phyloP scores from a whole-genome alignment of 352 stramenopile genomes.

The Blastocystis sp. region DNA sequence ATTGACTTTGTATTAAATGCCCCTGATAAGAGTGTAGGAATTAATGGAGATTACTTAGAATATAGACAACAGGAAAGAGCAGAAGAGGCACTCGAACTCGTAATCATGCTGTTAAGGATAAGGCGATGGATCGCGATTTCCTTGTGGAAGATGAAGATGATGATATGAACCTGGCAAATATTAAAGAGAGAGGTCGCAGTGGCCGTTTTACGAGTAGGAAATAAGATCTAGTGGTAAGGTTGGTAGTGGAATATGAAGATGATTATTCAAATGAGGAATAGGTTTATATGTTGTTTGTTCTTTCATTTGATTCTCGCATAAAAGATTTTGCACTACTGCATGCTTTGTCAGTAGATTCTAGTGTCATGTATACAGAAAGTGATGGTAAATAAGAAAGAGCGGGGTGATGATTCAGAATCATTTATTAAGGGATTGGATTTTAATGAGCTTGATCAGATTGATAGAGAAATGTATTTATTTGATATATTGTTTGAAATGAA shows the following conservation, averaged over 20 bases:
- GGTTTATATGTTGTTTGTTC: not conserved
- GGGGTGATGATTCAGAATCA: too few relatives aligned
- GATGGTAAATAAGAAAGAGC: too few relatives aligned
- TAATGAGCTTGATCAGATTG: not conserved
- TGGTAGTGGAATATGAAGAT: conserved; percentile 24
- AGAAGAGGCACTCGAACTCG: not conserved
- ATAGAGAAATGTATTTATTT: not conserved
- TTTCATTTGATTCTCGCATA: not conserved
- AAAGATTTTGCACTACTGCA: too few relatives aligned
- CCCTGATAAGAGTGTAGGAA: not conserved
- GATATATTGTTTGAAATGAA: not conserved
- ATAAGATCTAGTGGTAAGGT: not conserved
- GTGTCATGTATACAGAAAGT: too few relatives aligned
- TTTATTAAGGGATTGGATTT: conserved; percentile 6
- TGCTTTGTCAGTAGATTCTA: too few relatives aligned
- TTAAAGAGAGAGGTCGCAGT: conserved; percentile 27
- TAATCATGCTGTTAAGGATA: conserved; percentile 43
- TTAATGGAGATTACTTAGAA: not conserved
- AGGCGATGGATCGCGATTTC: conserved; percentile 31
- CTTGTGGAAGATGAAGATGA: conserved; percentile 50
- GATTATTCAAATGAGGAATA: conserved; percentile 19
- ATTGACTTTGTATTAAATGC: conserved; percentile 41
- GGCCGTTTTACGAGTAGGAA: not conserved
- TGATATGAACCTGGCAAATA: conserved; percentile 52
- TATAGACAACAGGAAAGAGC: not conserved